Evolutionary conservation across 139 green algal species (phyloP).

Genomic region (Chlamydomonas schloesseri): DNA sequence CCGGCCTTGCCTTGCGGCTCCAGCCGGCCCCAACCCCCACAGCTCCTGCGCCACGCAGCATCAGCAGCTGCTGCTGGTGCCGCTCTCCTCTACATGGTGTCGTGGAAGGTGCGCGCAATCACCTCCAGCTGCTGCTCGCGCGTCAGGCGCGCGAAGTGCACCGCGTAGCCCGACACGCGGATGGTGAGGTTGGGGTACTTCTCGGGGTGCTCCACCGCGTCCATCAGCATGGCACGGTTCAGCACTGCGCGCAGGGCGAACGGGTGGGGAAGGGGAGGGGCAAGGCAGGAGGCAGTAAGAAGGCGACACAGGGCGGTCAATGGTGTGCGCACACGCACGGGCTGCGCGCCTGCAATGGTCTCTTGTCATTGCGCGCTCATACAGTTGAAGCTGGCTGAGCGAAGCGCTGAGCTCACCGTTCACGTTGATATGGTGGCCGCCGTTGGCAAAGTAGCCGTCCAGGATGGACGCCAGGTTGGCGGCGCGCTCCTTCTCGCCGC

Average conservation of each 20-base stretch:
- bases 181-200: constrained; percentile 86
- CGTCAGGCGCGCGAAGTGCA: constrained; percentile 82
- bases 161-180: constrained; percentile 81
- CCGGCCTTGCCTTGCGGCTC: too few relatives aligned
- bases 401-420: constrained; percentile 63
- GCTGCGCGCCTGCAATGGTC: too few relatives aligned
- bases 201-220: constrained; percentile 71
- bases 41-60: too few relatives aligned
- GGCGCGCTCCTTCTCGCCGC: constrained; percentile 45
- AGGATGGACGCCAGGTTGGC: constrained; percentile 76
- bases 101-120: constrained; percentile 73
- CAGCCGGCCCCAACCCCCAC: too few relatives aligned
- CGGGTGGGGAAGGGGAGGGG: too few relatives aligned
- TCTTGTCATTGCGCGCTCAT: too few relatives aligned
- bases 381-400: too few relatives aligned
- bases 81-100: constrained; percentile 61
- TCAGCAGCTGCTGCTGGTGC: too few relatives aligned
- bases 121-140: constrained; percentile 82
- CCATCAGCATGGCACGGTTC: constrained; percentile 70
- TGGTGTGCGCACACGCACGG: too few relatives aligned
- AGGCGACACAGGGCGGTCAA: too few relatives aligned
- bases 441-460: constrained; percentile 80
- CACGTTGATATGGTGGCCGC: constrained; percentile 83
- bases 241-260: constrained; percentile 29
- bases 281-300: too few relatives aligned